phyloP scores from a whole-genome alignment of 1,284 basidiomycete species.

The Pseudozyma tsukubaensis region DNA sequence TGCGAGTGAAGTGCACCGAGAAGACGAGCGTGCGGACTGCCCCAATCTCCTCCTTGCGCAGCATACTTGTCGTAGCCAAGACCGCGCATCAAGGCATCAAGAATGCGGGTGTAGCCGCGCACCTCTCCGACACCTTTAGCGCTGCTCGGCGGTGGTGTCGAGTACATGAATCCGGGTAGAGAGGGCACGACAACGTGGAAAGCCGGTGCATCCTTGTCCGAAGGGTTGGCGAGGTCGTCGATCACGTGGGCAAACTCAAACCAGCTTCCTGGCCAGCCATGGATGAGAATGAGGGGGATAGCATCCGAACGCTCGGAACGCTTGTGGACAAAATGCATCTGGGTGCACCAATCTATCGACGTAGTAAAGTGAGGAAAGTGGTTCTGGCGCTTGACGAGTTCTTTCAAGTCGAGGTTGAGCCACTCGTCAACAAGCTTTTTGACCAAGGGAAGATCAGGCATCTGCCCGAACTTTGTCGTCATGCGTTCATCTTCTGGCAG shows the following conservation, averaged over 20 bases:
- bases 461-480: slow-evolving; percentile 24
- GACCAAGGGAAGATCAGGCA: slow-evolving; percentile 38
- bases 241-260: slow-evolving; percentile 51
- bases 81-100: slow-evolving; percentile 58
- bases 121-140: slow-evolving; percentile 41
- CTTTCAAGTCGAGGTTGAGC: slow-evolving; percentile 33
- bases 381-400: slow-evolving; percentile 32
- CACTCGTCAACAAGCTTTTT: slow-evolving; percentile 36
- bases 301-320: slow-evolving; percentile 47
- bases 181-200: slow-evolving; percentile 65
- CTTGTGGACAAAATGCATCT: slow-evolving; percentile 57
- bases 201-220: slow-evolving; percentile 40
- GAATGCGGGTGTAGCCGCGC: slow-evolving; percentile 49
- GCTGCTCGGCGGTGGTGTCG: slow-evolving; percentile 46
- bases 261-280: slow-evolving; percentile 63
- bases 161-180: slow-evolving; percentile 58
- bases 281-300: slow-evolving; percentile 62
- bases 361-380: slow-evolving; percentile 56
- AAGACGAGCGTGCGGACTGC: slow-evolving; percentile 49
- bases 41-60: slow-evolving; percentile 63
- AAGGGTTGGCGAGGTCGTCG: slow-evolving; percentile 40
- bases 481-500: slow-evolving; percentile 38
- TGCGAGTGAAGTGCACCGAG: slow-evolving; percentile 44
- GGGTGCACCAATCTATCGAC: slow-evolving; percentile 56
- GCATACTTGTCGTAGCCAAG: slow-evolving; percentile 55